These are phyloP conservation scores for Ophiostoma novo-ulmi DNA, from an alignment of 2,329 filamentous ascomycete genomes.

Conservation along the genomic window DNA sequence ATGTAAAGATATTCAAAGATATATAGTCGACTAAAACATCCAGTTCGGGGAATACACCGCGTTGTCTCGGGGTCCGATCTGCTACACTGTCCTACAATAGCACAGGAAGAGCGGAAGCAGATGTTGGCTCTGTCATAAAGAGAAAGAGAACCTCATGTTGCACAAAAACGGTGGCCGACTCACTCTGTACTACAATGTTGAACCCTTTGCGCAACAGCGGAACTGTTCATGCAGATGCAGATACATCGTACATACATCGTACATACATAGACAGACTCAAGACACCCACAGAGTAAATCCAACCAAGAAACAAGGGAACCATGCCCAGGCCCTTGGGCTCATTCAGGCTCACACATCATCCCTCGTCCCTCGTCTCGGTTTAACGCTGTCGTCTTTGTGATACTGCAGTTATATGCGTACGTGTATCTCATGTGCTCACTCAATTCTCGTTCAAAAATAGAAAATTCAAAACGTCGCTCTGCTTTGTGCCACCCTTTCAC, in stretches of 20 bases:
- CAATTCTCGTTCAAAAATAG: not conserved
- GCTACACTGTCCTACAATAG: not conserved
- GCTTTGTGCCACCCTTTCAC: not conserved
- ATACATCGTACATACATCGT: not conserved
- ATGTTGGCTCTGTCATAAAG: not conserved
- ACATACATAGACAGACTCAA: not conserved
- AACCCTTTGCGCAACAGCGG: not conserved
- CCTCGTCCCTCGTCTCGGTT: not conserved
- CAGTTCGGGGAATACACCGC: slow-evolving; percentile 16
- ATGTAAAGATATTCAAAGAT: not conserved
- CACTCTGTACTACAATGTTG: not conserved
- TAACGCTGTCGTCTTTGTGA: not conserved
- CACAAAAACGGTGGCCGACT: not conserved
- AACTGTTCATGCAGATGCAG: not conserved
- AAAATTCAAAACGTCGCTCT: not conserved
- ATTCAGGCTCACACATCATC: not conserved
- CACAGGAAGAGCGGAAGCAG: not conserved
- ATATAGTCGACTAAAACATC: not conserved
- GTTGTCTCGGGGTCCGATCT: slow-evolving; percentile 16
- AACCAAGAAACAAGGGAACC: not conserved
- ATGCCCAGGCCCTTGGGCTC: slow-evolving; percentile 4
- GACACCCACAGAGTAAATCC: too few species aligned
- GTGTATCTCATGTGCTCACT: not conserved
- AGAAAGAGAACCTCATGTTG: not conserved
- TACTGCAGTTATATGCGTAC: not conserved